Evolutionary conservation across 208 protist genomes (phyloP), one percentile per base, ranked within the genome.

Genomic region (Blastocrithidia nonstop): DNA sequence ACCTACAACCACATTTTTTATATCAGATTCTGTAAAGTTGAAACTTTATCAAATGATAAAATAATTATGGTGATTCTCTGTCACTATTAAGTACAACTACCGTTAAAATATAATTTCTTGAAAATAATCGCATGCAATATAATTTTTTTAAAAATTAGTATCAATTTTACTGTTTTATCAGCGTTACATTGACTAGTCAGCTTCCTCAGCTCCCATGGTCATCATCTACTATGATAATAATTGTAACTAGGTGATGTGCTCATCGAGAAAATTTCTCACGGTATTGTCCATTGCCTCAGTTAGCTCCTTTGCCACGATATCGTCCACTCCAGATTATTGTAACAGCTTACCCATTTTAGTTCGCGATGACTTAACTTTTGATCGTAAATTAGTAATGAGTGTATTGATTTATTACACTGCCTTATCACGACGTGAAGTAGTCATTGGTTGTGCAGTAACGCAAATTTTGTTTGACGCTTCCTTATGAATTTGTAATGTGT

Each of bases 191-290:
- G 40, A 46, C 6, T 50, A 41, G 39, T 89, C 80, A 0, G 71
- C 68, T 57, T 89, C 80, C 29, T 86, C 80, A 20, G 72, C 57
- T 19, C 80, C 80, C 74, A 89, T 86, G 16, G 75, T 79, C 55
- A 78, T 82, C n/a, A 91, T 77, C 44, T 85, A 69, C 49, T 68
- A 66, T 8, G 71, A 50, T 7, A 87, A 35, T 26, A 73, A 48
- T 54, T 91, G 61, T 33, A 91, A 49, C 54, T 91, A 76, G 17
- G 39, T 50, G 41, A 60, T 54, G 48, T 86, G 83, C 38, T 91
- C 81, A 37, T 82, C 77, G 17, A 74, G 61, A 42, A 87, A 91
- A 7, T 57, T 31, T 28, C 67, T 60, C 5, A 69, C 50, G 6
- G 67, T 68, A n/a, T 50, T 40, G 49, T 84, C 76, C 28, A 91